These are phyloP conservation scores for Gossypium ekmanianum DNA, from an alignment of 345 rosid species.

Conservation along the genomic window DNA sequence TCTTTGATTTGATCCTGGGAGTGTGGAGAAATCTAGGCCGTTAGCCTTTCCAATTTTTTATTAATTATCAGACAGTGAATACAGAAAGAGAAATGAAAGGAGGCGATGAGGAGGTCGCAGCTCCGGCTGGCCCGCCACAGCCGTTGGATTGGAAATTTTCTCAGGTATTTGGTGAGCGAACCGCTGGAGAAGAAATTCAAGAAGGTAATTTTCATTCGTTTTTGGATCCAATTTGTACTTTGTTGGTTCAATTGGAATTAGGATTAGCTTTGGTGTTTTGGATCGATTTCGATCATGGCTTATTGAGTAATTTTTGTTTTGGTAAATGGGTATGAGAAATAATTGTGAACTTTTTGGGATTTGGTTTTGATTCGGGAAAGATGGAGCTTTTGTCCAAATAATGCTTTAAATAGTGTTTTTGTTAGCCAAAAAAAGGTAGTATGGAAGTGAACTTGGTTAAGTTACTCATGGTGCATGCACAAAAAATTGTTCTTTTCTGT, in stretches of 20 bases:
- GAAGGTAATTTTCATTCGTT: slow-evolving; percentile 44
- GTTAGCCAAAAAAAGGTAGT: not conserved
- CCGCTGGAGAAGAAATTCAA: slow-evolving; percentile 94
- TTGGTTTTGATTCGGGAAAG: not conserved
- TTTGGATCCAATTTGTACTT: slow-evolving; percentile 46
- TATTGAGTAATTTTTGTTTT: slow-evolving; percentile 28
- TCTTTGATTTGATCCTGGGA: no score
- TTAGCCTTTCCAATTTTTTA: no score
- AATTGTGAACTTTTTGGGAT: not conserved
- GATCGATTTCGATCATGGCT: slow-evolving; percentile 64
- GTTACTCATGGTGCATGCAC: slow-evolving; percentile 11
- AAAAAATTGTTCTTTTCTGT: not conserved
- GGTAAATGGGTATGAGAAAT: slow-evolving; percentile 20
- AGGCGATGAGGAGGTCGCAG: slow-evolving; percentile 48
- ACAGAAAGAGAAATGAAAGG: slow-evolving; percentile 43
- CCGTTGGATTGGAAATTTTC: slow-evolving; percentile 94
- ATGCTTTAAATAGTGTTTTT: slow-evolving; percentile 1
- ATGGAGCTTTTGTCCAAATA: not conserved
- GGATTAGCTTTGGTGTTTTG: slow-evolving; percentile 42
- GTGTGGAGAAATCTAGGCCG: no score
- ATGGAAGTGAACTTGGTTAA: slow-evolving; percentile 8
- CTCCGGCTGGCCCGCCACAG: slow-evolving; percentile 40
- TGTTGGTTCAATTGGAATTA: slow-evolving; percentile 18
- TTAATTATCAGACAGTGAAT: no score
- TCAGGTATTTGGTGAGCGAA: slow-evolving; percentile 92